Conservation (phyloP, 1,284 basidiomycete genomes). For the Sanghuangporus sanghuang region DNA sequence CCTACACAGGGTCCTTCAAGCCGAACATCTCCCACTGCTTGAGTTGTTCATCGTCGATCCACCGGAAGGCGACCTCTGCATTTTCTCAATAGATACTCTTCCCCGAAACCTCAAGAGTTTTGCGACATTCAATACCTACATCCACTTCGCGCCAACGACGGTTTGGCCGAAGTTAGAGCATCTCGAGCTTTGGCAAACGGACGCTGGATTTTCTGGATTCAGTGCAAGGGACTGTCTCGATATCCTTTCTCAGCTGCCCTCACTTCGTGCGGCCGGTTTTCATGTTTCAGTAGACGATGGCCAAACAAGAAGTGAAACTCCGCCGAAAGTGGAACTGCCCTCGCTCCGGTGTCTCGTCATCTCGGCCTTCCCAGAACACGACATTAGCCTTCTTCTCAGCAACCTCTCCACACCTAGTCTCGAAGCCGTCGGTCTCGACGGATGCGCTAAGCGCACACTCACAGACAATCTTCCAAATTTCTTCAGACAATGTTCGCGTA, state of each 20-base stretch:
- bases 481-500: constrained; percentile 1
- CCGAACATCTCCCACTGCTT: not conserved
- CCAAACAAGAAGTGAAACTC: not conserved
- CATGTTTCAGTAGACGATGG: constrained; percentile 10
- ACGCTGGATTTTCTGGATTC: constrained; percentile 1
- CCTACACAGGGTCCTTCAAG: not conserved
- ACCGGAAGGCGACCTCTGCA: constrained; percentile 1
- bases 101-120: constrained; percentile 5
- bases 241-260: constrained; percentile 7
- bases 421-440: constrained; percentile 7
- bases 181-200: constrained; percentile 12
- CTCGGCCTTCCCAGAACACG: constrained; percentile 1
- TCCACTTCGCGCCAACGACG: constrained; percentile 6
- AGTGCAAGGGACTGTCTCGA: constrained; percentile 7
- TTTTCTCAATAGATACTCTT: not conserved
- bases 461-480: not conserved
- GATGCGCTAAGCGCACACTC: not conserved
- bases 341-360: constrained; percentile 1
- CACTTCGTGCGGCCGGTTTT: constrained; percentile 3
- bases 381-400: not conserved
- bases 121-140: constrained; percentile 9
- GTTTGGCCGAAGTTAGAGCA: constrained; percentile 9
- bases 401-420: not conserved
- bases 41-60: constrained; percentile 12
- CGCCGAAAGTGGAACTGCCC: constrained; percentile 1